These are phyloP conservation scores for Quercus bicolor DNA, from an alignment of 306 rosid species.

Conservation along the genomic window DNA sequence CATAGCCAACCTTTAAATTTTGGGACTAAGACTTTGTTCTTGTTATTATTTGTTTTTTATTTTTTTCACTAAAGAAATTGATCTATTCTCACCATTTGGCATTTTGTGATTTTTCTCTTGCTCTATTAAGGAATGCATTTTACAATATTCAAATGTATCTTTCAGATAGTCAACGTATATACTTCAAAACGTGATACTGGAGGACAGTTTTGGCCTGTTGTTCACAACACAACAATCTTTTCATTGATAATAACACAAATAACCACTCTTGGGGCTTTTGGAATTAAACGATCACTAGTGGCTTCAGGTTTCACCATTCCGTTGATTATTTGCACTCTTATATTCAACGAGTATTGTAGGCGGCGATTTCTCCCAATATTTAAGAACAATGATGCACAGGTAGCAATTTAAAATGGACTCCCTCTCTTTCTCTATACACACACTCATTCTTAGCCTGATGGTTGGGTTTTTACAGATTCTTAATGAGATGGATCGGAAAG, in stretches of 20 bases:
- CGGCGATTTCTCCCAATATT: conserved; percentile 74
- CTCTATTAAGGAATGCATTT: not conserved
- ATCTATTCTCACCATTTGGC: not conserved
- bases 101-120: not conserved
- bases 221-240: conserved; percentile 61
- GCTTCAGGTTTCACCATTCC: conserved; percentile 84
- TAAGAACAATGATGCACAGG: conserved; percentile 64
- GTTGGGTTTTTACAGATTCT: conserved; percentile 44
- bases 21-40: no score
- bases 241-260: conserved; percentile 72
- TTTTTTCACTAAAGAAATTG: not conserved
- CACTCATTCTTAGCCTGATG: conserved; percentile 10
- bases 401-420: conserved; percentile 24
- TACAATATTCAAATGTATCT: not conserved
- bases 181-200: conserved; percentile 59
- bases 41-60: not conserved
- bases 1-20: no score
- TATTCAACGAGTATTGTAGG: conserved; percentile 74
- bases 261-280: conserved; percentile 81
- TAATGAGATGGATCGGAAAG: conserved; percentile 78
- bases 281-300: conserved; percentile 56
- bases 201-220: conserved; percentile 81
- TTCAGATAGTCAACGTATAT: conserved; percentile 84
- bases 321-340: conserved; percentile 56
- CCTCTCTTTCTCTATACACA: not conserved